Evolutionary conservation across 352 stramenopile species (phyloP).

Genomic region (Thraustochytrium sp.): DNA sequence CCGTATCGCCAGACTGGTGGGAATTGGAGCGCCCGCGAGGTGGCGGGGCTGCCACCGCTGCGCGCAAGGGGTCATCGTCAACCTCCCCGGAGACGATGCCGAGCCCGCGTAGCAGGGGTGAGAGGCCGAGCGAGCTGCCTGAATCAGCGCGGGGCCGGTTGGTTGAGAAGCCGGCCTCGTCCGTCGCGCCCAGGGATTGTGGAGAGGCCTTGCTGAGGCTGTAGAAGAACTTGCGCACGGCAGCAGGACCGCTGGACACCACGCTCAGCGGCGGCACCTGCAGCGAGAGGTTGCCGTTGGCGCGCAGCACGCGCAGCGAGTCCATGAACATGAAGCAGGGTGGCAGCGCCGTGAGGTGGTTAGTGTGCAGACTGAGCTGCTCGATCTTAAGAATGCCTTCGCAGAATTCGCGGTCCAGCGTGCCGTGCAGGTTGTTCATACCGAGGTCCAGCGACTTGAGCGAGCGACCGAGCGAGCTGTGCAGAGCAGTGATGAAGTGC

Average conservation of each 20-base stretch:
- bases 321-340: slow-evolving; percentile 39
- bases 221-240: slow-evolving; percentile 12
- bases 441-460: slow-evolving; percentile 22
- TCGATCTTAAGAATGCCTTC: slow-evolving; percentile 32
- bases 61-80: too few relatives aligned
- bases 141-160: not conserved
- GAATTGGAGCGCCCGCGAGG: too few relatives aligned
- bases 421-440: slow-evolving; percentile 26
- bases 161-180: not conserved
- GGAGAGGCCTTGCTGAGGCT: slow-evolving; percentile 34
- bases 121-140: not conserved
- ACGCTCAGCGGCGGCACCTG: slow-evolving; percentile 23
- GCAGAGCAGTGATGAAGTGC: not conserved
- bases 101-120: too few relatives aligned
- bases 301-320: not conserved
- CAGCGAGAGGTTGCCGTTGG: slow-evolving; percentile 9
- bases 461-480: not conserved
- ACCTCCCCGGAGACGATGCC: too few relatives aligned
- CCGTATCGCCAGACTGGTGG: too few relatives aligned
- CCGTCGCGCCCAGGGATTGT: not conserved
- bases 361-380: slow-evolving; percentile 24
- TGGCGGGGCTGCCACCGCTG: too few relatives aligned
- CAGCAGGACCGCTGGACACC: not conserved
- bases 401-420: not conserved
- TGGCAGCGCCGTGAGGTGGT: not conserved